These are phyloP conservation scores for Phanerochaete sordida DNA, from an alignment of 768 basidiomycete species.

Conservation along the genomic window DNA sequence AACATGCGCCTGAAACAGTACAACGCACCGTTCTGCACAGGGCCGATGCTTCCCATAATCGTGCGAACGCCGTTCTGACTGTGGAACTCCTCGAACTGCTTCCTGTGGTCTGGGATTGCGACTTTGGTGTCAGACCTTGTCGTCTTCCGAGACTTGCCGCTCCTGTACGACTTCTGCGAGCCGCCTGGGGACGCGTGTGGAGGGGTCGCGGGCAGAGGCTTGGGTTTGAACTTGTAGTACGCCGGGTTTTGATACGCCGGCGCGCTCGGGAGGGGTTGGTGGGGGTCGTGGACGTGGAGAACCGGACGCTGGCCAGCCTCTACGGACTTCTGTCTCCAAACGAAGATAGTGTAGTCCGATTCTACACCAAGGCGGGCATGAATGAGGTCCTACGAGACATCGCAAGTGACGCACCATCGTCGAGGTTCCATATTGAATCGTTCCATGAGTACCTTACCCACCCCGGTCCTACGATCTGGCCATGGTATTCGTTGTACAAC, in stretches of 20 bases:
- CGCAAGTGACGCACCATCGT: slow-evolving; percentile 59
- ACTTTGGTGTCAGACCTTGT: slow-evolving; percentile 40
- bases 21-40: slow-evolving; percentile 75
- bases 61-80: slow-evolving; percentile 91
- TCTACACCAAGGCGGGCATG: slow-evolving; percentile 39
- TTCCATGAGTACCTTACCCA: slow-evolving; percentile 89
- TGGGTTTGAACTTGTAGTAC: slow-evolving; percentile 55
- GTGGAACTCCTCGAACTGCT: slow-evolving; percentile 83
- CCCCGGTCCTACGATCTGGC: slow-evolving; percentile 63
- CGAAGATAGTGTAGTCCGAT: slow-evolving; percentile 85
- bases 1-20: not conserved
- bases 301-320: slow-evolving; percentile 41
- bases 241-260: slow-evolving; percentile 67
- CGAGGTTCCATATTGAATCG: slow-evolving; percentile 77
- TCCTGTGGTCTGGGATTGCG: slow-evolving; percentile 60
- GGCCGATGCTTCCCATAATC: slow-evolving; percentile 86
- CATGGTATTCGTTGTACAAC: slow-evolving; percentile 50
- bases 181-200: slow-evolving; percentile 26
- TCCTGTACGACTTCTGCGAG: slow-evolving; percentile 26
- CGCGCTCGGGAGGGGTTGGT: slow-evolving; percentile 52
- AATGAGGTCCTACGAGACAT: not conserved
- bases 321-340: slow-evolving; percentile 59
- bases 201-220: slow-evolving; percentile 20
- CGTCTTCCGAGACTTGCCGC: slow-evolving; percentile 38
- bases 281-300: slow-evolving; percentile 62